Evolutionary conservation across 805 yeast genomes (phyloP), one percentile per base, ranked within the genome.

Genomic region (Candida sakaeoensis): DNA sequence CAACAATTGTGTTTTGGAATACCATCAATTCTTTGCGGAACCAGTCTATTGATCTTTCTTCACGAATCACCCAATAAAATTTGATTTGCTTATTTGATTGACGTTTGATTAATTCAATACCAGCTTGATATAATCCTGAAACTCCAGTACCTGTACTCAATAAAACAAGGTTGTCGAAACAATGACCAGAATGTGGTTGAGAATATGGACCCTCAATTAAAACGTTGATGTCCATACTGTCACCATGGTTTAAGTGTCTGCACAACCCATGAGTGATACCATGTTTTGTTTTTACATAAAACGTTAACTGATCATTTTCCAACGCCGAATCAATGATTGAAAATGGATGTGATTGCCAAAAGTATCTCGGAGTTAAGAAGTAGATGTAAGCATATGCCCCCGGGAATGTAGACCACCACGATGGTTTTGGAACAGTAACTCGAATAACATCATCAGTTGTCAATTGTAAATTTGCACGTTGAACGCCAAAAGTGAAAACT

Each of bases 281-380:
- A 9, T 68, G 68, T 47, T 79, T 74, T 4, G 74, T 73, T 51
- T 73, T 72, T 35, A 77, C 61, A 37, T 68, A 60, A 36, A 80
- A 65, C 22, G 73, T 72, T 33, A 66, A 57, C 42, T 70, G 65
- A 28, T 77, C 68, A 8, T 41, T 48, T 10, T 37, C 41, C 8
- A 27, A 40, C 9, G 39, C 41, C 26, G 42, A 39, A 37, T 51
- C 49, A 32, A 65, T 64, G 15, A 66, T 49, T 15, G 74, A 63
- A 53, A 70, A 70, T 5, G 74, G 74, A 50, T 69, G 74, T 8
- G 72, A 61, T 50, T 69, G 72, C 72, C 73, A 68, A 58, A 66
- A 68, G 44, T 60, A 57, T 2, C 62, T 48, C 13, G 70, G 63
- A 46, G 65, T 53, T 28, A 66, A 39, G 52, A 68, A 68, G 50